Percentiles rank a stretch among this genome's conserved stretches.
Evolutionary conservation across 768 basidiomycete species (phyloP).

Genomic region (Arthromyces matolae): DNA sequence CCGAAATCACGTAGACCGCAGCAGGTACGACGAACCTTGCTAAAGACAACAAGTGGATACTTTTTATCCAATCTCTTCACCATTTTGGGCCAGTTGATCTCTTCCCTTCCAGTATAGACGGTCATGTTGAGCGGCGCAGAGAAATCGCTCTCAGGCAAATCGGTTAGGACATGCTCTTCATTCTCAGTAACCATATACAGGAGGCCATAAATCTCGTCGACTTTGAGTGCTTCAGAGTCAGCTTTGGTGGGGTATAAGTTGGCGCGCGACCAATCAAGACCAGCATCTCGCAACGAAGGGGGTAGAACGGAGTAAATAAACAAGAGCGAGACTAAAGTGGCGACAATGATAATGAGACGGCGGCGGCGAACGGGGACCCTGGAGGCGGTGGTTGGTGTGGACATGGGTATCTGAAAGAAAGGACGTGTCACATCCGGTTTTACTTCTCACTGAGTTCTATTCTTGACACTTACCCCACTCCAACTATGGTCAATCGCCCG

Average conservation of each 20-base stretch:
- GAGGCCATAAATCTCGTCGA: slow-evolving; percentile 69
- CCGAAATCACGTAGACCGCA: not conserved
- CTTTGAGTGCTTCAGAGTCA: slow-evolving; percentile 22
- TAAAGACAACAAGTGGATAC: slow-evolving; percentile 73
- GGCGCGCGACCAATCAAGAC: slow-evolving; percentile 35
- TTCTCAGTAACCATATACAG: slow-evolving; percentile 58
- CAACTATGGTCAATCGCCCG: slow-evolving; percentile 9
- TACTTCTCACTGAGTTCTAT: not conserved
- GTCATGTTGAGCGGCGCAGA: slow-evolving; percentile 44
- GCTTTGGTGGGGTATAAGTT: slow-evolving; percentile 34
- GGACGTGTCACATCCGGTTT: slow-evolving; percentile 1
- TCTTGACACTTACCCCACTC: not conserved
- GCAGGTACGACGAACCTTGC: slow-evolving; percentile 71
- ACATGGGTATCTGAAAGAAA: slow-evolving; percentile 14
- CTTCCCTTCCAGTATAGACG: slow-evolving; percentile 50
- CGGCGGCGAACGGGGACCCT: slow-evolving; percentile 36
- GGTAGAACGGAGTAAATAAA: slow-evolving; percentile 42
- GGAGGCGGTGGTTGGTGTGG: slow-evolving; percentile 13
- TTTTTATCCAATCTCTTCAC: slow-evolving; percentile 39
- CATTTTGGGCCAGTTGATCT: slow-evolving; percentile 43
- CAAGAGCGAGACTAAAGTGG: slow-evolving; percentile 33
- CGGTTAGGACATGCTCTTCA: slow-evolving; percentile 36
- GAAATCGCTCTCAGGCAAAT: slow-evolving; percentile 39
- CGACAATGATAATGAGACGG: slow-evolving; percentile 39
- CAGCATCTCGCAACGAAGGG: slow-evolving; percentile 30